phyloP scores from a whole-genome alignment of 164 flowering plant species.

The Magnolia officinalis region DNA sequence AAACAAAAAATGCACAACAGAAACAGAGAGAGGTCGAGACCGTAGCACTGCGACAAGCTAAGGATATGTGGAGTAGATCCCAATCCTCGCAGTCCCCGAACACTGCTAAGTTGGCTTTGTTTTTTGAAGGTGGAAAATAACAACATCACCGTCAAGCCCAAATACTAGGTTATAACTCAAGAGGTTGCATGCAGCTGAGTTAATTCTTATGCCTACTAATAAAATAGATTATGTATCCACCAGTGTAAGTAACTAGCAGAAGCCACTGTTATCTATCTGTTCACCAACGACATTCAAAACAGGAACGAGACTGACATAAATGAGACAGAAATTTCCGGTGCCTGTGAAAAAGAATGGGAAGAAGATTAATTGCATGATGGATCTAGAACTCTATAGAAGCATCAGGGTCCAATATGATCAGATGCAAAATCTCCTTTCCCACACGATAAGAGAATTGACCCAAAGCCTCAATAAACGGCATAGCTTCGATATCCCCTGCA shows the following conservation, averaged over 20 bases:
- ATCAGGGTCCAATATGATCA: too few species aligned
- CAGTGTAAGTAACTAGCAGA: not conserved
- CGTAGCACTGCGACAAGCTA: conserved; percentile 84
- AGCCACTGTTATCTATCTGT: conserved; percentile 42
- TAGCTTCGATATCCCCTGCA: too few species aligned
- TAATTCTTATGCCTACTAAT: not conserved
- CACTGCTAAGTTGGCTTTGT: conserved; percentile 99
- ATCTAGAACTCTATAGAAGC: too few species aligned
- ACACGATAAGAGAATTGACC: too few species aligned
- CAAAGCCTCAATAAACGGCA: too few species aligned
- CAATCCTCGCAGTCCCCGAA: conserved; percentile 70
- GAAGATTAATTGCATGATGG: not conserved
- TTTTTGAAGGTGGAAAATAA: conserved; percentile 41
- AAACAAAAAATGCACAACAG: not conserved
- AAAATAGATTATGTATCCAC: not conserved
- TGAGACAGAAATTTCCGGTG: conserved; percentile 79
- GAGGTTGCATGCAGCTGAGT: not conserved
- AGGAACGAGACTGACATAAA: conserved; percentile 98
- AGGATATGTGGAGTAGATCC: conserved; percentile 76
- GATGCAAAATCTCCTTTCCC: too few species aligned
- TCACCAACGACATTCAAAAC: conserved; percentile 92
- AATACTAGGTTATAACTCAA: not conserved
- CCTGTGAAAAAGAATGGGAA: conserved; percentile 34
- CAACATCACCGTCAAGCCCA: not conserved
- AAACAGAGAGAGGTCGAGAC: conserved; percentile 34